Percentiles rank a stretch among this genome's conserved stretches.
Evolutionary conservation across 2,329 filamentous ascomycete species (phyloP).

Genomic region (Zasmidium angulare): DNA sequence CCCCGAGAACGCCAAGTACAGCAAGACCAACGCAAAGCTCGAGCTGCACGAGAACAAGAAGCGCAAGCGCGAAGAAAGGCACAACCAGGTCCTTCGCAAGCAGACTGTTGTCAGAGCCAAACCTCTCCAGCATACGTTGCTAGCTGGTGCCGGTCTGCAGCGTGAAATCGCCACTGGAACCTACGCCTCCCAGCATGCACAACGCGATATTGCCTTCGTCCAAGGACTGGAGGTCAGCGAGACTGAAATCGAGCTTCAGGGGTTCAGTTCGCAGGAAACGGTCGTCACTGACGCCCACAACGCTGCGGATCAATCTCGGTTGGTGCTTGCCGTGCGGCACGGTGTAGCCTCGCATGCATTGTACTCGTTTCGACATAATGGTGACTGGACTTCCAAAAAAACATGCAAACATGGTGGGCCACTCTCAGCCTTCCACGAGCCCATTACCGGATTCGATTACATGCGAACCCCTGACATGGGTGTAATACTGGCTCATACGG

Average conservation of each 20-base stretch:
- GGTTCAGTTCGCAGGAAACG: background rate
- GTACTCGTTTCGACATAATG: background rate
- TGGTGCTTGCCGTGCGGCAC: slow-evolving; percentile 1
- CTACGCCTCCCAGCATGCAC: background rate
- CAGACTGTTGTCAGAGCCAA: slow-evolving; percentile 20
- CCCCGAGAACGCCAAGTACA: slow-evolving; percentile 40
- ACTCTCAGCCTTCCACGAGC: slow-evolving; percentile 9
- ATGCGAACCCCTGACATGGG: background rate
- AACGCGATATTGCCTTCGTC: background rate
- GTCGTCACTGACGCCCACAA: slow-evolving; percentile 1
- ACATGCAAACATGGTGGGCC: background rate
- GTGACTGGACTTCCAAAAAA: background rate
- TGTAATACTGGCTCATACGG: background rate
- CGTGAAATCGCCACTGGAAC: background rate
- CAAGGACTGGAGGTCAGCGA: slow-evolving; percentile 1
- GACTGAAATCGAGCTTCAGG: background rate
- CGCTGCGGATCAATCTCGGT: background rate
- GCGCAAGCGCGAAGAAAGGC: slow-evolving; percentile 28
- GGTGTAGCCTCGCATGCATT: slow-evolving; percentile 1
- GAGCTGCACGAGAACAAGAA: slow-evolving; percentile 36
- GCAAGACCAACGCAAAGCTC: slow-evolving; percentile 39
- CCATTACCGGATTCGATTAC: background rate
- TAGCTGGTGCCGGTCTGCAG: slow-evolving; percentile 3
- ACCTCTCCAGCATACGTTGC: slow-evolving; percentile 4
- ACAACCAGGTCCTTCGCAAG: slow-evolving; percentile 15